Conservation (phyloP, 345 rosid species). For the Sonneratia alba region DNA sequence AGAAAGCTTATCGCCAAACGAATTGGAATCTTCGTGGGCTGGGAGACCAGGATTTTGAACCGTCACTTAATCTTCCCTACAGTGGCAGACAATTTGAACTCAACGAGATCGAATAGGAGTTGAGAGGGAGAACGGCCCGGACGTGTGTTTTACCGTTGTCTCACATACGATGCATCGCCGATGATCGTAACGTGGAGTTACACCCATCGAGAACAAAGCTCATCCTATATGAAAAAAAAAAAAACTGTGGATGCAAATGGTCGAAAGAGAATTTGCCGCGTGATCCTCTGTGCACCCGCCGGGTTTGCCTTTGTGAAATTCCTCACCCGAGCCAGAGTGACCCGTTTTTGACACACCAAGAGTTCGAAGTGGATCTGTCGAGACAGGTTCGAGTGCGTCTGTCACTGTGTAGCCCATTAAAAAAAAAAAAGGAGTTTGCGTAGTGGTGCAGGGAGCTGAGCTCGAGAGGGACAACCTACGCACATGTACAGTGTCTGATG, state of each 20-base stretch:
- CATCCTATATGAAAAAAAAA: too few species aligned
- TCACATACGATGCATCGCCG: background rate
- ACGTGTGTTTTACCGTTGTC: background rate
- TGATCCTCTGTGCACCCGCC: too few species aligned
- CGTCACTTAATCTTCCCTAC: too few species aligned
- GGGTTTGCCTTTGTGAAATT: too few species aligned
- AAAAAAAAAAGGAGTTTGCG: background rate
- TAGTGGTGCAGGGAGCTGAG: background rate
- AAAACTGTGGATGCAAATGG: too few species aligned
- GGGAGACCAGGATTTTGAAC: background rate
- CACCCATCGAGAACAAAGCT: too few species aligned
- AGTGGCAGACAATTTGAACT: too few species aligned
- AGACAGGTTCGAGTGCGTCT: background rate
- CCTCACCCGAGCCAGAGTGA: too few species aligned
- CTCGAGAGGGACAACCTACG: background rate
- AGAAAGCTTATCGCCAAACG: background rate
- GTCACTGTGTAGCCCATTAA: background rate
- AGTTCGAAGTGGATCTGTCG: background rate
- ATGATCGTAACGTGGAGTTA: too few species aligned
- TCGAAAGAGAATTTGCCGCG: too few species aligned
- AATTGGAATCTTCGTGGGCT: conserved; percentile 4
- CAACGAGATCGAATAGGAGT: background rate
- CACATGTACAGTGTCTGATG: background rate
- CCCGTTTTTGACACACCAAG: too few species aligned
- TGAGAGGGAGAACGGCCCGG: too few species aligned